These are phyloP conservation scores for Vaccinium darrowii DNA, from an alignment of 148 eudicot species.

Conservation along the genomic window DNA sequence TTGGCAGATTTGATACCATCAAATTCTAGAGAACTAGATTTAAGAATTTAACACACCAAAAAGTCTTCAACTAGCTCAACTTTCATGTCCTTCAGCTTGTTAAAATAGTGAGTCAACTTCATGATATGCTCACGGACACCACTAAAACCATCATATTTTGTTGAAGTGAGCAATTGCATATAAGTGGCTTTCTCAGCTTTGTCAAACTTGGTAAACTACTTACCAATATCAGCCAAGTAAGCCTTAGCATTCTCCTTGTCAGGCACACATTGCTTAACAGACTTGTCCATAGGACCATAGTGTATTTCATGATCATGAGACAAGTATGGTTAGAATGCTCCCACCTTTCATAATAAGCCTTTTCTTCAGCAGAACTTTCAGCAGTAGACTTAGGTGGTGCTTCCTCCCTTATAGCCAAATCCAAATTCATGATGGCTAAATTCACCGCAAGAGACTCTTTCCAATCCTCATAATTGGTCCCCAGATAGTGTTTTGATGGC, in stretches of 20 bases:
- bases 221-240: not conserved
- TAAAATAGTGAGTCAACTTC: not conserved
- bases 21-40: not conserved
- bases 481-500: not conserved
- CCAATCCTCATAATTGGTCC: not conserved
- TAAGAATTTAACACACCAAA: not conserved
- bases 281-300: not conserved
- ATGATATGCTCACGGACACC: not conserved
- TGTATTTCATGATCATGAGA: not conserved
- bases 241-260: not conserved
- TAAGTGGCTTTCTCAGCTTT: not conserved
- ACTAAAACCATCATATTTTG: not conserved
- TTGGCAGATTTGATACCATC: not conserved
- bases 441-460: not conserved
- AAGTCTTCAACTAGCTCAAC: not conserved
- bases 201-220: not conserved
- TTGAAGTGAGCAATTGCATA: not conserved
- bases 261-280: not conserved
- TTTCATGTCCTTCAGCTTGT: not conserved
- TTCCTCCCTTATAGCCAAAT: not conserved
- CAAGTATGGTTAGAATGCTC: not conserved
- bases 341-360: not conserved
- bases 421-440: not conserved
- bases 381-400: not conserved
- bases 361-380: not conserved